Conservation (phyloP, 441 rosid species). For the Manihot esculenta region DNA sequence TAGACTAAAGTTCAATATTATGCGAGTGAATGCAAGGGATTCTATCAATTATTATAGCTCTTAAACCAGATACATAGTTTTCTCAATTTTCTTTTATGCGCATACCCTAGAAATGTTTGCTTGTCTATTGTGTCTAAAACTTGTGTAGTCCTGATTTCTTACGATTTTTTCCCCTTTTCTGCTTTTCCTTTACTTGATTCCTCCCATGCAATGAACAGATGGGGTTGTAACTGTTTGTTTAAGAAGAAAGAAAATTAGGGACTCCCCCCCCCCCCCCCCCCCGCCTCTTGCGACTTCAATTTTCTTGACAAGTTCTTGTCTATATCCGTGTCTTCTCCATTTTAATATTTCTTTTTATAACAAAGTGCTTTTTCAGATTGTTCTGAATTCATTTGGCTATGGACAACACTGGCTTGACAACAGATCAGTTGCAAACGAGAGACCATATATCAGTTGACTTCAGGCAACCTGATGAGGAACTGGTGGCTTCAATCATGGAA, state of each 20-base stretch:
- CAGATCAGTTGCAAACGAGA: neutral
- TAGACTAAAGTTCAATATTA: neutral
- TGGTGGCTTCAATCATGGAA: slow-evolving; percentile 33
- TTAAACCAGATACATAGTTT: neutral
- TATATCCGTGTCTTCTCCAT: no score
- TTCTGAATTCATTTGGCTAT: slow-evolving; percentile 5
- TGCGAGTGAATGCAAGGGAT: neutral
- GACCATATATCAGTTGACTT: slow-evolving; percentile 41
- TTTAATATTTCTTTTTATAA: neutral
- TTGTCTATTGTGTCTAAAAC: no score
- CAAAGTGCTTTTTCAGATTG: slow-evolving; percentile 10
- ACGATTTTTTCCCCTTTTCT: neutral
- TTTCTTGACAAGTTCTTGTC: no score
- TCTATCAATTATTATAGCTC: neutral
- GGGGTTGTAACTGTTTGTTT: no score
- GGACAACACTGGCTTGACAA: slow-evolving; percentile 9
- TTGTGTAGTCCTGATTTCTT: neutral
- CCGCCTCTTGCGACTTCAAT: no score
- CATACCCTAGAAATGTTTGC: no score
- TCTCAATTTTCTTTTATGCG: neutral
- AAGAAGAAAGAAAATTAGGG: no score
- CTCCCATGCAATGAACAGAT: neutral
- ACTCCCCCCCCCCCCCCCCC: no score
- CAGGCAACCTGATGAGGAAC: slow-evolving; percentile 17
- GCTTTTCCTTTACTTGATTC: neutral